Percentiles rank a stretch among this genome's conserved stretches.
phyloP scores from a whole-genome alignment of 2,329 filamentous ascomycete species.

The Alternaria panax region DNA sequence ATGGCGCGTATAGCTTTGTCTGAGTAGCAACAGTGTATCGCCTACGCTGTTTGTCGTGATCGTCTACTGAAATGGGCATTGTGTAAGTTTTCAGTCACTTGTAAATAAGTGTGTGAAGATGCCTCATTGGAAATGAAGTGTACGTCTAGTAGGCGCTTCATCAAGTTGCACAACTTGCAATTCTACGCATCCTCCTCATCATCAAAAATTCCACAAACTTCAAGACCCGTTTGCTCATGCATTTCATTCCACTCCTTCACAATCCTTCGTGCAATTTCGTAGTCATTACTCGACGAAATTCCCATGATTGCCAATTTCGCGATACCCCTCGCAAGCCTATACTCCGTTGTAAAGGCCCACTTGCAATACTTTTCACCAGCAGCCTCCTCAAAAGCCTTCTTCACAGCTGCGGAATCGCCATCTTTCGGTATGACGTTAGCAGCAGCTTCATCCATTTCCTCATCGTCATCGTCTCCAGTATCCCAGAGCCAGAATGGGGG shows the following conservation, averaged over 20 bases:
- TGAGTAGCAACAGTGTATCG: neutral
- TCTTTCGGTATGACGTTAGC: neutral
- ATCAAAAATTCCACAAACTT: neutral
- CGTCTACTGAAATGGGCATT: no score
- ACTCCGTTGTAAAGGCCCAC: neutral
- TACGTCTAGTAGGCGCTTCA: no score
- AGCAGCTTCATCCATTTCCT: no score
- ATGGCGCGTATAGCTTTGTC: neutral
- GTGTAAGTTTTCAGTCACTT: neutral
- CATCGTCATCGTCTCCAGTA: no score
- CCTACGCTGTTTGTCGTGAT: neutral
- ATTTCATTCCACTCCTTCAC: neutral
- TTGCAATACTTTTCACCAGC: neutral
- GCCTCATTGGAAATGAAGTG: neutral
- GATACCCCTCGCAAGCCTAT: neutral
- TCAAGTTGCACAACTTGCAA: no score
- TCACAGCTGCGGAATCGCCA: neutral
- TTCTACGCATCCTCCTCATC: neutral
- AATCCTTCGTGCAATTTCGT: neutral
- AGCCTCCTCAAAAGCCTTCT: neutral
- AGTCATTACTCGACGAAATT: neutral
- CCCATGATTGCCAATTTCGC: neutral
- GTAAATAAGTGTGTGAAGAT: neutral
- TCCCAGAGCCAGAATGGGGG: no score
- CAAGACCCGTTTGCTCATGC: neutral